Evolutionary conservation across 495 filamentous ascomycete genomes (phyloP).

Genomic region (Tetracladium setigerum): DNA sequence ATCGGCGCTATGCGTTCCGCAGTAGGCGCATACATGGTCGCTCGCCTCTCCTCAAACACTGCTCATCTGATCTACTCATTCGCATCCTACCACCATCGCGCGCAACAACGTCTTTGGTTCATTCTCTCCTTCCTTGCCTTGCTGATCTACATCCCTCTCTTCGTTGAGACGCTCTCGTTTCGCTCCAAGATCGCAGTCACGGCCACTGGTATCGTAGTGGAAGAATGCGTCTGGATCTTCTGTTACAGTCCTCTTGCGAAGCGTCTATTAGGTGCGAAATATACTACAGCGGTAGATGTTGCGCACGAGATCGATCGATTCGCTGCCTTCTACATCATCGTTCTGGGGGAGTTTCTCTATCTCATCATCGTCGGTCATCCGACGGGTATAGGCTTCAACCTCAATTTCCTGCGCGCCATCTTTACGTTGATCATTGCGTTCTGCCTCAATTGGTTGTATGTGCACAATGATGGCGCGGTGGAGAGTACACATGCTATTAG

Average conservation of each 20-base stretch:
- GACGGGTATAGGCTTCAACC: constrained; percentile 29
- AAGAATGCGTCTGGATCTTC: constrained; percentile 28
- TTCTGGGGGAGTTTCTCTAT: constrained; percentile 40
- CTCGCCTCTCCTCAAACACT: constrained; percentile 20
- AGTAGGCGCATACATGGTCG: constrained; percentile 32
- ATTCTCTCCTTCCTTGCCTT: constrained; percentile 15
- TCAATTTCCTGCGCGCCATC: constrained; percentile 29
- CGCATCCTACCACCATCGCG: constrained; percentile 30
- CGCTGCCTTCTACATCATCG: constrained; percentile 43
- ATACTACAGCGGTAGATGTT: constrained; percentile 34
- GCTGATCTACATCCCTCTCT: constrained; percentile 33
- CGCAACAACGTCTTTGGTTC: constrained; percentile 30
- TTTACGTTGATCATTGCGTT: constrained; percentile 39
- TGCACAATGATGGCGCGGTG: constrained; percentile 31
- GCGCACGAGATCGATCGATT: constrained; percentile 40
- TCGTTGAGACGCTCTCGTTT: constrained; percentile 28
- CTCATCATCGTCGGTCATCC: constrained; percentile 32
- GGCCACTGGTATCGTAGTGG: constrained; percentile 28
- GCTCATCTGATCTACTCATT: constrained; percentile 30
- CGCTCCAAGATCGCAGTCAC: constrained; percentile 32
- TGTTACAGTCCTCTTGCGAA: constrained; percentile 29
- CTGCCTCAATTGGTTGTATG: constrained; percentile 38
- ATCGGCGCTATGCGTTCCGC: constrained; percentile 33
- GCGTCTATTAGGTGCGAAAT: constrained; percentile 28
- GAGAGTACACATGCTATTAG: constrained; percentile 26